phyloP scores from a whole-genome alignment of 2,329 filamentous ascomycete genomes.

The Penicillium griseofulvum region DNA sequence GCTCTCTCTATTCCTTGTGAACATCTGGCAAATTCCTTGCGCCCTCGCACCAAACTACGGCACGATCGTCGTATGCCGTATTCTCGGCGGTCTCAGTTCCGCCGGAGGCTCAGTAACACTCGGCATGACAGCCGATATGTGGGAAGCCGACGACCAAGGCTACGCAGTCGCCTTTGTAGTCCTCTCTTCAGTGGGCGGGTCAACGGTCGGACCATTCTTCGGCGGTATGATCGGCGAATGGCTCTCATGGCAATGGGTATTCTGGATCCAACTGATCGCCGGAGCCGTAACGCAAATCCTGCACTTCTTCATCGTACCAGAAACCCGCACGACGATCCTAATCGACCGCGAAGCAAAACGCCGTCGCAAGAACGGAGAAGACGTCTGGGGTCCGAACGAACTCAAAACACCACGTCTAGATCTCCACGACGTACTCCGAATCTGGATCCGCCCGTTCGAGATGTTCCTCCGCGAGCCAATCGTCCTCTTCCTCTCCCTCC shows the following conservation, averaged over 20 bases:
- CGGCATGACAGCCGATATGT: constrained; percentile 73
- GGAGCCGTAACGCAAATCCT: constrained; percentile 52
- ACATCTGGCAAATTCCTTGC: constrained; percentile 72
- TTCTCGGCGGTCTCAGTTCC: constrained; percentile 66
- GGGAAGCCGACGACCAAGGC: constrained; percentile 67
- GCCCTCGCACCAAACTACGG: constrained; percentile 70
- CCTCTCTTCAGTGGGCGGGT: constrained; percentile 74
- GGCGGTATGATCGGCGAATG: constrained; percentile 55
- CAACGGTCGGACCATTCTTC: constrained; percentile 58
- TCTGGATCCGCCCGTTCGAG: constrained; percentile 65
- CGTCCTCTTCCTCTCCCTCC: constrained; percentile 66
- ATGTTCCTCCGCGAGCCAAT: constrained; percentile 76
- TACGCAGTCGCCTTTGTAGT: constrained; percentile 74
- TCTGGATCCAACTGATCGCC: constrained; percentile 62
- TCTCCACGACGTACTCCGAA: constrained; percentile 33
- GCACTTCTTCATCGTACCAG: constrained; percentile 59
- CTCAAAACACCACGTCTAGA: constrained; percentile 50
- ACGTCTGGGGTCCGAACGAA: constrained; percentile 66
- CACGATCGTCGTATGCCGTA: constrained; percentile 64
- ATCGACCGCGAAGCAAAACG: constrained; percentile 60
- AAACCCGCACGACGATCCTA: constrained; percentile 57
- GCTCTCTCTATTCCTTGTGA: constrained; percentile 69
- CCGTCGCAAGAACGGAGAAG: constrained; percentile 51
- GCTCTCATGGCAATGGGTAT: constrained; percentile 60
- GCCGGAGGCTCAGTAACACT: constrained; percentile 71